Evolutionary conservation across 192 early-diverging fungal genomes (phyloP).

Genomic region (Backusella parvicylindrica): DNA sequence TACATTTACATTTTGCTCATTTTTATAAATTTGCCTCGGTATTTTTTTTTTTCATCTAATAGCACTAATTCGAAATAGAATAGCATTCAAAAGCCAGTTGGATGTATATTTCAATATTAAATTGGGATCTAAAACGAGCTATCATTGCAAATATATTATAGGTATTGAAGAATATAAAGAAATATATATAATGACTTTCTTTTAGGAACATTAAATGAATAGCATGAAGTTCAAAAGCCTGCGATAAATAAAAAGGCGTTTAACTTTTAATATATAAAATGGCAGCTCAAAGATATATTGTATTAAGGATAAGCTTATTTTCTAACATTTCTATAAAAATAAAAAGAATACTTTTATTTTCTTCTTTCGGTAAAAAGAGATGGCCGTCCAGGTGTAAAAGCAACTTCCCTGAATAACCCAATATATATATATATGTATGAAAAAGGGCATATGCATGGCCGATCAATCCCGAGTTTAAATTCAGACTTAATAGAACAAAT

Average conservation of each 20-base stretch:
- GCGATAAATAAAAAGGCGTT: neutral
- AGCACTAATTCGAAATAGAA: neutral
- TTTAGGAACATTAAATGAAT: neutral
- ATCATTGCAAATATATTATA: no score
- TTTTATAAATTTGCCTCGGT: neutral
- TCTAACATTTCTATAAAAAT: neutral
- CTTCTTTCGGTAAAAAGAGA: neutral
- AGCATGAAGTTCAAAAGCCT: neutral
- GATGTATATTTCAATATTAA: neutral
- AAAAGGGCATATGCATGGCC: neutral
- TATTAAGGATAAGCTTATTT: neutral
- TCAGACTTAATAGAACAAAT: neutral
- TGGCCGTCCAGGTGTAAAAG: neutral
- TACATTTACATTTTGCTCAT: neutral
- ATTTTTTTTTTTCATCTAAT: neutral
- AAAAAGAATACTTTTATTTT: neutral
- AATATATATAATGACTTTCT: neutral
- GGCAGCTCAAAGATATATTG: neutral
- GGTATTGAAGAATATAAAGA: neutral
- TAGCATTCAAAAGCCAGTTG: neutral
- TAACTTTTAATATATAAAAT: neutral
- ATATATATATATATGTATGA: neutral
- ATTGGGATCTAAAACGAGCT: neutral
- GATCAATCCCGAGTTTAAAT: neutral
- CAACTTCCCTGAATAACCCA: neutral